These are phyloP conservation scores for Ceratobasidium sp. DNA, from an alignment of 1,284 basidiomycete genomes.

Conservation along the genomic window DNA sequence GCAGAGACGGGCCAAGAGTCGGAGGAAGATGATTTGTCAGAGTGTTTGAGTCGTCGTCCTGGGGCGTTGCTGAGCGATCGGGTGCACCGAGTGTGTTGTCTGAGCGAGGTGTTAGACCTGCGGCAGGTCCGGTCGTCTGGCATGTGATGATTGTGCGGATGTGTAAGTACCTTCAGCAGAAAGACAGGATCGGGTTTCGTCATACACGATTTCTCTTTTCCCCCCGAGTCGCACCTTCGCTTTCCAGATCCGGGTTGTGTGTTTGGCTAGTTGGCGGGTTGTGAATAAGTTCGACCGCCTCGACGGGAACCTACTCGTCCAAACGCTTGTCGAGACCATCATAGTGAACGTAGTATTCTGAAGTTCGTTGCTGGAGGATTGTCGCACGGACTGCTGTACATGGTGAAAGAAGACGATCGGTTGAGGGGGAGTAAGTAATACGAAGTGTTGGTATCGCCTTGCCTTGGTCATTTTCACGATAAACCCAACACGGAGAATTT, in stretches of 20 bases:
- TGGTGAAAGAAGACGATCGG: conserved; percentile 27
- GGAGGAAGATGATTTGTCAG: conserved; percentile 6
- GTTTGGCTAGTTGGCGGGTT: conserved; percentile 27
- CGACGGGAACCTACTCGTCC: conserved; percentile 78
- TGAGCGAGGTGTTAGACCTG: conserved; percentile 29
- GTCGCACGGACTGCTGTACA: conserved; percentile 37
- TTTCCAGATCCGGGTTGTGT: conserved; percentile 11
- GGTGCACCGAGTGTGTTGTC: conserved; percentile 17
- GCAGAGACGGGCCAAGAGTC: conserved; percentile 29
- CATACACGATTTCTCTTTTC: conserved; percentile 40
- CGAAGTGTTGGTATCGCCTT: conserved; percentile 12
- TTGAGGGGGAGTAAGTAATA: conserved; percentile 15
- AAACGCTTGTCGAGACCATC: conserved; percentile 77
- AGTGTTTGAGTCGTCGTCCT: conserved; percentile 24
- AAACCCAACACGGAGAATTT: conserved; percentile 39
- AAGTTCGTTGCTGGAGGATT: conserved; percentile 64
- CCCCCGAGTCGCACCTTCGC: conserved; percentile 29
- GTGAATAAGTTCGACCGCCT: conserved; percentile 40
- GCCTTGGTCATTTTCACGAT: conserved; percentile 41
- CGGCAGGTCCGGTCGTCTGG: conserved; percentile 34
- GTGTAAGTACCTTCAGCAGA: conserved; percentile 30
- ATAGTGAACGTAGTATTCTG: conserved; percentile 76
- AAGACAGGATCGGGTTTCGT: not conserved
- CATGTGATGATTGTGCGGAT: conserved; percentile 20
- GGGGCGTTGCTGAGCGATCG: conserved; percentile 31